Evolutionary conservation across 2,329 filamentous ascomycete genomes (phyloP).

Genomic region (Phyllosticta citrichinensis): DNA sequence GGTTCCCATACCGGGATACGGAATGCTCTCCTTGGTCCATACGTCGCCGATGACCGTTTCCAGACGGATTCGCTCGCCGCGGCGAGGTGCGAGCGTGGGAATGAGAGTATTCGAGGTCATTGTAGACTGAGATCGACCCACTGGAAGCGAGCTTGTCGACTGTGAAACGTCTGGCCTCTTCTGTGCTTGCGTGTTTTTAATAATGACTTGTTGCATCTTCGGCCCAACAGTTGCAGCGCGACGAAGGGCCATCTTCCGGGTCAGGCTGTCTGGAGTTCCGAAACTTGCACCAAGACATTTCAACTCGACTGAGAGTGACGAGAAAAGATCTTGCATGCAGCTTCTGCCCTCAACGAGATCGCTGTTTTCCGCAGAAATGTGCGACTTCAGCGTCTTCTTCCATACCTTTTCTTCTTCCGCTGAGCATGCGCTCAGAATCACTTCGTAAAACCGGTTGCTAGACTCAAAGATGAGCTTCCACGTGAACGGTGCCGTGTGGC

Average conservation of each 20-base stretch:
- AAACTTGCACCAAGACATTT: conserved; percentile 66
- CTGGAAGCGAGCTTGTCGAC: conserved; percentile 39
- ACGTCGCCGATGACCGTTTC: conserved; percentile 67
- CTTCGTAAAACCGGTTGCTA: conserved; percentile 66
- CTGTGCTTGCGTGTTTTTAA: conserved; percentile 71
- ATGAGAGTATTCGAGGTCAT: conserved; percentile 54
- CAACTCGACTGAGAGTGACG: conserved; percentile 59
- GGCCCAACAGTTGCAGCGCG: conserved; percentile 64
- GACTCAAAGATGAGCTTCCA: conserved; percentile 88
- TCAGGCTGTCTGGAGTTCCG: conserved; percentile 56
- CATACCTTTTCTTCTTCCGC: conserved; percentile 70
- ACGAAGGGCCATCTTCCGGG: conserved; percentile 67
- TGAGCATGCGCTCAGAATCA: conserved; percentile 80
- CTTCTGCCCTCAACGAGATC: conserved; percentile 40
- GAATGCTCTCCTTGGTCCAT: conserved; percentile 72
- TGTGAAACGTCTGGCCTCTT: conserved; percentile 44
- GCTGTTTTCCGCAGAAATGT: conserved; percentile 40
- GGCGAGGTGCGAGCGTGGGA: conserved; percentile 61
- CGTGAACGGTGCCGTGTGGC: conserved; percentile 73
- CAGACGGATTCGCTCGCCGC: conserved; percentile 66
- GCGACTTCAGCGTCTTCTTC: conserved; percentile 55
- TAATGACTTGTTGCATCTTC: conserved; percentile 66
- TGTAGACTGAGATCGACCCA: conserved; percentile 72
- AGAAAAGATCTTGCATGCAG: conserved; percentile 44
- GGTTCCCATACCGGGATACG: conserved; percentile 70